A percentile compares a stretch with the other conserved stretches of the same genome.
phyloP scores from a whole-genome alignment of 805 yeast species.

The Osmozyma mogii region DNA sequence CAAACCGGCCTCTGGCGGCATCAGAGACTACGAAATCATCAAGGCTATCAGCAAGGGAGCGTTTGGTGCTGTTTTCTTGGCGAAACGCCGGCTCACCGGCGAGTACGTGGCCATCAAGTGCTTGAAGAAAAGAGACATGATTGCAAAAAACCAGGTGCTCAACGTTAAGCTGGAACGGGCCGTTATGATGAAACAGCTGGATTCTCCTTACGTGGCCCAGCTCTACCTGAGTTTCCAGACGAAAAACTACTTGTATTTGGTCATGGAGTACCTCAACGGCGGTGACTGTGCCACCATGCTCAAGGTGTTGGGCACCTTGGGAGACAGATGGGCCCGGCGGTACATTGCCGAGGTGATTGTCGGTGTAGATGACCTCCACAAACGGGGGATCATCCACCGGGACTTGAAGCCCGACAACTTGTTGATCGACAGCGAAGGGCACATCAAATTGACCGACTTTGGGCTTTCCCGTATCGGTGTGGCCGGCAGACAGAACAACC shows the following conservation, averaged over 20 bases:
- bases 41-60: slow-evolving; percentile 97
- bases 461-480: slow-evolving; percentile 89
- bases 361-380: slow-evolving; percentile 85
- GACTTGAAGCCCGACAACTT: slow-evolving; percentile 94
- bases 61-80: slow-evolving; percentile 88
- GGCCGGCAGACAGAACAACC: slow-evolving; percentile 62
- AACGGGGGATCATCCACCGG: slow-evolving; percentile 84
- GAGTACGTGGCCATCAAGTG: slow-evolving; percentile 95
- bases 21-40: slow-evolving; percentile 80
- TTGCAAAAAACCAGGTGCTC: slow-evolving; percentile 91
- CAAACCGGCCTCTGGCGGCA: slow-evolving; percentile 56
- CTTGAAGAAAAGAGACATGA: slow-evolving; percentile 88
- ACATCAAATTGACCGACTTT: slow-evolving; percentile 88
- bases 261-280: slow-evolving; percentile 94
- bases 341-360: slow-evolving; percentile 86
- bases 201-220: slow-evolving; percentile 88
- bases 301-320: slow-evolving; percentile 72
- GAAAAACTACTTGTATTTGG: slow-evolving; percentile 76
- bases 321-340: slow-evolving; percentile 78
- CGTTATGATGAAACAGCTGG: slow-evolving; percentile 95
- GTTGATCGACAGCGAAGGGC: slow-evolving; percentile 80
- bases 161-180: slow-evolving; percentile 94
- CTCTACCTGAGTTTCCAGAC: slow-evolving; percentile 85
- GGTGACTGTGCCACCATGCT: slow-evolving; percentile 90
- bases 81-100: slow-evolving; percentile 77